Evolutionary conservation across 1,139 yeast genomes (phyloP).

Genomic region (Scheffersomyces quercinus): DNA sequence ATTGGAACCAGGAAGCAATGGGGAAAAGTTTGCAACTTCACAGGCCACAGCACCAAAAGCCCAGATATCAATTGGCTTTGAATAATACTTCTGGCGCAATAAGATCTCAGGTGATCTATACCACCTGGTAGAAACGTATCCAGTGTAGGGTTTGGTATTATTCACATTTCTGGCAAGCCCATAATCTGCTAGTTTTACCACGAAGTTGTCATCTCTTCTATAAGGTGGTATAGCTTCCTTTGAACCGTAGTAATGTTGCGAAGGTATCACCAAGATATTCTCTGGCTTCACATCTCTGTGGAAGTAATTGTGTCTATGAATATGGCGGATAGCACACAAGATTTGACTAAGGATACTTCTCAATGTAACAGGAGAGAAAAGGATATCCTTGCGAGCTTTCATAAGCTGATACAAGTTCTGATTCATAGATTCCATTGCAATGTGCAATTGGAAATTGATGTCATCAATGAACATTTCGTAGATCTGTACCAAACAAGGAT

Average conservation of each 20-base stretch:
- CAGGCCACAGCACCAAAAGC: conserved; percentile 87
- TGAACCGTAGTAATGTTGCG: conserved; percentile 53
- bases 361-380: conserved; percentile 59
- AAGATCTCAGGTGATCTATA: conserved; percentile 93
- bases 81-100: conserved; percentile 63
- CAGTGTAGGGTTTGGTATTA: conserved; percentile 60
- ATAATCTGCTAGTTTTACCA: conserved; percentile 86
- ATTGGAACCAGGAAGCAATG: conserved; percentile 81
- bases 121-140: conserved; percentile 94
- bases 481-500: conserved; percentile 68
- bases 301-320: conserved; percentile 71
- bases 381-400: conserved; percentile 51
- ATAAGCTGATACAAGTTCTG: conserved; percentile 76
- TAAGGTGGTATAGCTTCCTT: conserved; percentile 40
- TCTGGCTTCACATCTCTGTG: conserved; percentile 86
- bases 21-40: conserved; percentile 73
- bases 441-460: conserved; percentile 58
- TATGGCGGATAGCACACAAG: conserved; percentile 75
- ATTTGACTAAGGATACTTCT: conserved; percentile 71
- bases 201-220: conserved; percentile 48
- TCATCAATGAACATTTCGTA: conserved; percentile 79
- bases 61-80: conserved; percentile 88
- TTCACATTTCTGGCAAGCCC: conserved; percentile 76
- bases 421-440: conserved; percentile 88
- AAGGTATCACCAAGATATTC: conserved; percentile 71